A percentile compares a stretch with the other conserved stretches of the same genome.
phyloP scores from a whole-genome alignment of 2,329 filamentous ascomycete genomes.

The Penicillium brevicompactum region DNA sequence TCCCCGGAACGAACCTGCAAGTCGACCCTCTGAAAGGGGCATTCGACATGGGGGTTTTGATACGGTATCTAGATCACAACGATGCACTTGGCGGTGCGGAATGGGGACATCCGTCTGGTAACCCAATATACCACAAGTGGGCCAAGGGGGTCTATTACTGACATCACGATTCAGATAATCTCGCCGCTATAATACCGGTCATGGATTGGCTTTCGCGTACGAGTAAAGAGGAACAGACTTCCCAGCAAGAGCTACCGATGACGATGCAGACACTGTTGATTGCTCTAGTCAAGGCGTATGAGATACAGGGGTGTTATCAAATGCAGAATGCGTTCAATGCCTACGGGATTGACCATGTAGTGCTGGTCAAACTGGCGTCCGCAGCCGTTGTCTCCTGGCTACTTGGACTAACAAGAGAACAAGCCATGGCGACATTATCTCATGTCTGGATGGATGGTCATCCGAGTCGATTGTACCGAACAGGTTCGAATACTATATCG shows the following conservation, averaged over 20 bases:
- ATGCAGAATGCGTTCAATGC: slow-evolving; percentile 42
- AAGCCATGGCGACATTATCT: slow-evolving; percentile 40
- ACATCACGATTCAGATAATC: slow-evolving; percentile 35
- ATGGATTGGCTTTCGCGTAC: slow-evolving; percentile 35
- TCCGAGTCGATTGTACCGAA: slow-evolving; percentile 38
- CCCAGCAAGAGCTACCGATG: slow-evolving; percentile 22
- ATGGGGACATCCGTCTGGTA: slow-evolving; percentile 47
- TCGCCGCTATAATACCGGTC: slow-evolving; percentile 41
- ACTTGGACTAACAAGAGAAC: slow-evolving; percentile 35
- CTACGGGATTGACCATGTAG: slow-evolving; percentile 45
- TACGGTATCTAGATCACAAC: slow-evolving; percentile 48
- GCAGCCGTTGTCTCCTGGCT: slow-evolving; percentile 42
- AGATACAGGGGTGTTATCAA: slow-evolving; percentile 46
- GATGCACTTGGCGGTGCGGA: slow-evolving; percentile 45
- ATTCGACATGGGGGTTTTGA: slow-evolving; percentile 42
- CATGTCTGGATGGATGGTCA: slow-evolving; percentile 46
- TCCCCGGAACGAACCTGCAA: slow-evolving; percentile 42
- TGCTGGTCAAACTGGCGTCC: slow-evolving; percentile 47
- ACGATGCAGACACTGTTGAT: slow-evolving; percentile 37
- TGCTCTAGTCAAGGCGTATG: slow-evolving; percentile 45
- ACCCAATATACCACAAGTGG: too few relatives aligned
- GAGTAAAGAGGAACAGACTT: background rate
- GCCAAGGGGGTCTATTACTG: background rate
- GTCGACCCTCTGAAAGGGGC: slow-evolving; percentile 44
- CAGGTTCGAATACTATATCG: slow-evolving; percentile 37